phyloP scores from a whole-genome alignment of 2,329 filamentous ascomycete species.

The Stagonosporopsis vannaccii region DNA sequence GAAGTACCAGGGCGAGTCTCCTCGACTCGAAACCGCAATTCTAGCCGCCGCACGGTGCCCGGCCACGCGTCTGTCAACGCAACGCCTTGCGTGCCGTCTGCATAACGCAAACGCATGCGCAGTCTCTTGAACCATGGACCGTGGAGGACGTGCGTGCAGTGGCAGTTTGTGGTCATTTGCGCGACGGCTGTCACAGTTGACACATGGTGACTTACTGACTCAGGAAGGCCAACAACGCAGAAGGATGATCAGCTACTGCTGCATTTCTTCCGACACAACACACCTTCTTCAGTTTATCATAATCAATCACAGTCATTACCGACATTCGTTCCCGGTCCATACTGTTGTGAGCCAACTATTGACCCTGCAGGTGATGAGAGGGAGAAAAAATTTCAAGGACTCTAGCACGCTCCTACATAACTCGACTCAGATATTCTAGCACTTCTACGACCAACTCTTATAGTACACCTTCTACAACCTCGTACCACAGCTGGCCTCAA shows the following conservation, averaged over 20 bases:
- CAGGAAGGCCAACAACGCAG: not conserved
- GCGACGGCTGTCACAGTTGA: no score
- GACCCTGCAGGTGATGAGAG: not conserved
- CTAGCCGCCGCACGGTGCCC: not conserved
- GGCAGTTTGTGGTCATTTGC: no score
- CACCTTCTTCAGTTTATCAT: not conserved
- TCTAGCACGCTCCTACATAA: not conserved
- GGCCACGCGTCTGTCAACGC: constrained; percentile 2
- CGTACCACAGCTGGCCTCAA: no score
- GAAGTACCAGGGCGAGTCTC: not conserved
- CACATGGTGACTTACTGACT: no score
- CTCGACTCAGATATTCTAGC: not conserved
- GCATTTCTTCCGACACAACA: not conserved
- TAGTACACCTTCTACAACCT: no score
- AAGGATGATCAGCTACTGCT: not conserved
- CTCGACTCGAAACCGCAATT: not conserved
- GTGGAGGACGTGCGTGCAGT: not conserved
- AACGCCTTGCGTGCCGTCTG: not conserved
- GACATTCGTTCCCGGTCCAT: not conserved
- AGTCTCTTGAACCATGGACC: no score
- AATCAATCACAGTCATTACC: constrained; percentile 10
- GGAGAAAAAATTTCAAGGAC: not conserved
- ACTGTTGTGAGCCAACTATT: not conserved
- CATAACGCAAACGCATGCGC: no score
- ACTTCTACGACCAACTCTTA: not conserved